Percentiles rank a stretch among this genome's conserved stretches.
Conservation (phyloP, 163 green algal genomes). For the Scenedesmus sp. region DNA sequence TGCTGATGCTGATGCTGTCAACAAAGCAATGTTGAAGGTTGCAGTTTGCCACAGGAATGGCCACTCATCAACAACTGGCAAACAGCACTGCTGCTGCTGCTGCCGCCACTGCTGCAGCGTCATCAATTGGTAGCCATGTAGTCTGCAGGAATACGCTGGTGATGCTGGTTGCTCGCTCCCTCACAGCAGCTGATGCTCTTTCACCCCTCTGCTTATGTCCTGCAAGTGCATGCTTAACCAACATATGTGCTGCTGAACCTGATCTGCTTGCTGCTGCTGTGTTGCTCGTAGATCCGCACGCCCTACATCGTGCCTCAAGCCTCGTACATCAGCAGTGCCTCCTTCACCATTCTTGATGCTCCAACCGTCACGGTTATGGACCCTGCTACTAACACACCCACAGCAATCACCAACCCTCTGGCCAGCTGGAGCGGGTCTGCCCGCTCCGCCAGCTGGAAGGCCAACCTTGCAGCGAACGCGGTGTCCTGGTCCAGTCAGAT, state of each 20-base stretch:
- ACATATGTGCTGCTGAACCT: neutral
- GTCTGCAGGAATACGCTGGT: neutral
- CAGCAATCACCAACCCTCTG: neutral
- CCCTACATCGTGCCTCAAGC: neutral
- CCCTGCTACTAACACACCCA: neutral
- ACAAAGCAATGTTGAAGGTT: no score
- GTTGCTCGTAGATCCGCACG: neutral
- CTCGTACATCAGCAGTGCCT: neutral
- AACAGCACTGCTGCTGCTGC: neutral
- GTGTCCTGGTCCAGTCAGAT: neutral
- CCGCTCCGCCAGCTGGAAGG: neutral
- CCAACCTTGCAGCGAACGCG: neutral
- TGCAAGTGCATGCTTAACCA: neutral
- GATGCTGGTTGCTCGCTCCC: neutral
- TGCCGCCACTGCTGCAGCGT: neutral
- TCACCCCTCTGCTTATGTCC: no score
- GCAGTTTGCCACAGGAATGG: no score
- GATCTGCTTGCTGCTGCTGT: neutral
- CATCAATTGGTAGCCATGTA: no score
- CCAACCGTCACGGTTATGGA: neutral
- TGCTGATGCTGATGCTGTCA: neutral
- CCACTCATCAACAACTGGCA: no score
- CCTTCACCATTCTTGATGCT: neutral
- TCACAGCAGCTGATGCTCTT: neutral
- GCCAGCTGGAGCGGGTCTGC: neutral